These are phyloP conservation scores for Pythium volutum DNA, from an alignment of 352 stramenopile species.

Conservation along the genomic window DNA sequence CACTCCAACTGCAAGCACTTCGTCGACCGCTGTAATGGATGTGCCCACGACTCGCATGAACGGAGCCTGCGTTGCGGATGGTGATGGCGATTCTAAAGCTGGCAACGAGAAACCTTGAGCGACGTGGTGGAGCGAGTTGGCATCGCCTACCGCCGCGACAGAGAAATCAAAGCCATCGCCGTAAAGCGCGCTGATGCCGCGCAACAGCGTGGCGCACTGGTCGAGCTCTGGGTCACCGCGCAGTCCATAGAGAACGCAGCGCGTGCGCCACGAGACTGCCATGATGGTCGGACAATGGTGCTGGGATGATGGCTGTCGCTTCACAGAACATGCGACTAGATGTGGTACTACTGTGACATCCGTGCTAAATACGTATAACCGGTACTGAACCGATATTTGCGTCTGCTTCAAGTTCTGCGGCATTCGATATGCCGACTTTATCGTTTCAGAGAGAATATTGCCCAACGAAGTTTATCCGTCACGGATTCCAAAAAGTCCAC, in stretches of 20 bases:
- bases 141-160: constrained; percentile 22
- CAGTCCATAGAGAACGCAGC: constrained; percentile 37
- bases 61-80: neutral
- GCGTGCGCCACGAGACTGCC: constrained; percentile 22
- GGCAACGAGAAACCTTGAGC: constrained; percentile 9
- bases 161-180: constrained; percentile 41
- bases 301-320: constrained; percentile 11
- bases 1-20: constrained; percentile 14
- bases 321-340: constrained; percentile 10
- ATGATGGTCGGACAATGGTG: constrained; percentile 3
- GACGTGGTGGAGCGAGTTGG: constrained; percentile 20
- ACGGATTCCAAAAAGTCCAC: too few species aligned
- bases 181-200: constrained; percentile 54
- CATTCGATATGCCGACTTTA: neutral
- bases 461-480: too few species aligned
- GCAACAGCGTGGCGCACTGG: constrained; percentile 36
- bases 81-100: neutral
- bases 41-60: constrained; percentile 30
- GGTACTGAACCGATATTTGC: neutral
- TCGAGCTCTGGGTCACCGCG: constrained; percentile 26
- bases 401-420: constrained; percentile 2
- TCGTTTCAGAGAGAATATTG: neutral
- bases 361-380: constrained; percentile 1
- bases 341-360: neutral
- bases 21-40: neutral